phyloP scores from a whole-genome alignment of 352 stramenopile genomes.

The Saprolegnia parasitica region DNA sequence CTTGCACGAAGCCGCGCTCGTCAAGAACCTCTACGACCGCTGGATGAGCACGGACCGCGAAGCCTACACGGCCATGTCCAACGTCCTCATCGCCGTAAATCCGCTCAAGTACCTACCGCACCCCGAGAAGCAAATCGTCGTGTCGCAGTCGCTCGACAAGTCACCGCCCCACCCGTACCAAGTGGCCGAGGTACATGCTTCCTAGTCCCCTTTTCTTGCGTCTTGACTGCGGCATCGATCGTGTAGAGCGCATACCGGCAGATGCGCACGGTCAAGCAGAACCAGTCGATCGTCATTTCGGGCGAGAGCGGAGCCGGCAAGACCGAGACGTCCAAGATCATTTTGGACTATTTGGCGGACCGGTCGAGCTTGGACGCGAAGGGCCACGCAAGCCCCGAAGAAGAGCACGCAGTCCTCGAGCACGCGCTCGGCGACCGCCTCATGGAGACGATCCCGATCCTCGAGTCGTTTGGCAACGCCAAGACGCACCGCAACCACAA shows the following conservation, averaged over 20 bases:
- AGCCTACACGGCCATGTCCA: conserved; percentile 32
- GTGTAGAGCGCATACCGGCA: conserved; percentile 75
- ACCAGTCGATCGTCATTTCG: conserved; percentile 85
- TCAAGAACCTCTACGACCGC: conserved; percentile 31
- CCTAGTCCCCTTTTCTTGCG: too few species aligned
- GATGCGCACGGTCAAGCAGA: conserved; percentile 81
- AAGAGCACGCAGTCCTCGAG: conserved; percentile 57
- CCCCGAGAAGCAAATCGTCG: conserved; percentile 34
- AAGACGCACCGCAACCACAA: conserved; percentile 85
- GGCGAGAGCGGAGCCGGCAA: conserved; percentile 87
- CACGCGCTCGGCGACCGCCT: conserved; percentile 65
- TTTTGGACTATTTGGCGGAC: conserved; percentile 92
- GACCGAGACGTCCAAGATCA: conserved; percentile 95
- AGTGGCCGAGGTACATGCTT: conserved; percentile 29
- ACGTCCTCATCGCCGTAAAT: conserved; percentile 31
- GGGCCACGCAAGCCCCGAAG: conserved; percentile 48
- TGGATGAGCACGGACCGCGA: conserved; percentile 27
- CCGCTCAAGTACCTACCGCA: conserved; percentile 45
- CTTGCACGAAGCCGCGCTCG: conserved; percentile 37
- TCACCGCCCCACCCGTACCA: conserved; percentile 31
- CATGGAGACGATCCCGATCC: conserved; percentile 89
- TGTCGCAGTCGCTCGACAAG: conserved; percentile 25
- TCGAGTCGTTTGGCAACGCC: conserved; percentile 90
- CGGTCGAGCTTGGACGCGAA: conserved; percentile 49
- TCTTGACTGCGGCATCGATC: too few species aligned